phyloP scores from a whole-genome alignment of 148 eudicot genomes.

The Chenopodium berlandieri region DNA sequence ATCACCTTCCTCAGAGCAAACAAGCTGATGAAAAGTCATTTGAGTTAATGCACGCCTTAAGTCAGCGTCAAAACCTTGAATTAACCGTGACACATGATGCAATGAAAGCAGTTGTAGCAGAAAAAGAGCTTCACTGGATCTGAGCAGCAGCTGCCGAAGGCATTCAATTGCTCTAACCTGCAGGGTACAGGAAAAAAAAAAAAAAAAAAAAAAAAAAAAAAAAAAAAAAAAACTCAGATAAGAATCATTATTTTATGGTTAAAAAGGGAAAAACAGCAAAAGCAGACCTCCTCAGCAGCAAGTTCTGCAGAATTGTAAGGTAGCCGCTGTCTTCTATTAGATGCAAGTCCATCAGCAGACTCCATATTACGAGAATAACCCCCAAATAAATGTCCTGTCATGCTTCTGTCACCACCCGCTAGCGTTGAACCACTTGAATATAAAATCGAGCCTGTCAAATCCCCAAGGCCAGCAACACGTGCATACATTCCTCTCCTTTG shows the following conservation, averaged over 20 bases:
- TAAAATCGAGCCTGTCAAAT: constrained; percentile 82
- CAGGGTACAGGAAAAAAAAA: constrained; percentile 3
- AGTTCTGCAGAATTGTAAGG: constrained; percentile 86
- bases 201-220: constrained; percentile 7
- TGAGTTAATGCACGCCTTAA: constrained; percentile 52
- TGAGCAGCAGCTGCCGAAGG: constrained; percentile 87
- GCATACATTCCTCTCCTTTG: constrained; percentile 96
- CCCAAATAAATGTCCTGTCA: constrained; percentile 71
- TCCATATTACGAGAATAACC: constrained; percentile 57
- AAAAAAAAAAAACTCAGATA: constrained; percentile 1
- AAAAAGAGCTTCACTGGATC: constrained; percentile 89
- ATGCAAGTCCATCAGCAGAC: constrained; percentile 49
- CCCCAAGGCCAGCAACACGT: constrained; percentile 89
- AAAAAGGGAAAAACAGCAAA: background rate
- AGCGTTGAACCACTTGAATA: constrained; percentile 63
- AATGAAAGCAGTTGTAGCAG: constrained; percentile 86
- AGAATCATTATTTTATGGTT: background rate
- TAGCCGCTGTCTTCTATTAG: constrained; percentile 85
- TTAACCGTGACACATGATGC: constrained; percentile 74
- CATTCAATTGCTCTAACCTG: constrained; percentile 98
- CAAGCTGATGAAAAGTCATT: constrained; percentile 85
- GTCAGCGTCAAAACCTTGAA: constrained; percentile 69
- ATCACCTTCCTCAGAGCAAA: constrained; percentile 94
- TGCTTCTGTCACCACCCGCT: constrained; percentile 66
- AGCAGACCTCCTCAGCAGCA: constrained; percentile 86